Conservation (phyloP, 192 early-diverging fungal genomes). For the Backusella luteola region DNA sequence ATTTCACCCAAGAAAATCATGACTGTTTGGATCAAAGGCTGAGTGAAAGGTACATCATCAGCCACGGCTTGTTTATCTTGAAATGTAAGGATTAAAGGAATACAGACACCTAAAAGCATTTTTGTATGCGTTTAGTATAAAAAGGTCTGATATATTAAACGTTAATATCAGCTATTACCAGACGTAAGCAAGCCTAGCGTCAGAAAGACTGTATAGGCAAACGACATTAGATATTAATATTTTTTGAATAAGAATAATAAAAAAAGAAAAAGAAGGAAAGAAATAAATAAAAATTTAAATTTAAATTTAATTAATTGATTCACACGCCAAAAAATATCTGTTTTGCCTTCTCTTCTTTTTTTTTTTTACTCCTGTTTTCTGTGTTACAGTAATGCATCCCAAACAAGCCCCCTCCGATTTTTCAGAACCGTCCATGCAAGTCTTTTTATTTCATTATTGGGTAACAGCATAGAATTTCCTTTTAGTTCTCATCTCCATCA, state of each 20-base stretch:
- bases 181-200: conserved; percentile 15
- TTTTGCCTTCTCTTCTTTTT: neutral
- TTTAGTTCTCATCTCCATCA: neutral
- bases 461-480: neutral
- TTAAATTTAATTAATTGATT: neutral
- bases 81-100: conserved; percentile 28
- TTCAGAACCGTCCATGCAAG: neutral
- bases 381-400: neutral
- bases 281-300: neutral
- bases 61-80: conserved; percentile 15
- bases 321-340: conserved; percentile 1
- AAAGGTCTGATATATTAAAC: neutral
- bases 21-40: conserved; percentile 30
- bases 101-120: conserved; percentile 19
- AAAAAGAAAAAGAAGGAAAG: neutral
- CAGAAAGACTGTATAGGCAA: conserved; percentile 8
- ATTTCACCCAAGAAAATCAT: conserved; percentile 35
- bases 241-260: conserved; percentile 2
- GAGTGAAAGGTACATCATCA: conserved; percentile 10
- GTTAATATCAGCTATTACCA: neutral
- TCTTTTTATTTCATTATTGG: neutral
- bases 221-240: conserved; percentile 13
- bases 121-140: neutral
- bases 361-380: neutral
- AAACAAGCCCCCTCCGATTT: neutral